Evolutionary conservation across 2,329 filamentous ascomycete species (phyloP), one percentile per base, ranked within the genome.

Genomic region (Fusarium siculi): DNA sequence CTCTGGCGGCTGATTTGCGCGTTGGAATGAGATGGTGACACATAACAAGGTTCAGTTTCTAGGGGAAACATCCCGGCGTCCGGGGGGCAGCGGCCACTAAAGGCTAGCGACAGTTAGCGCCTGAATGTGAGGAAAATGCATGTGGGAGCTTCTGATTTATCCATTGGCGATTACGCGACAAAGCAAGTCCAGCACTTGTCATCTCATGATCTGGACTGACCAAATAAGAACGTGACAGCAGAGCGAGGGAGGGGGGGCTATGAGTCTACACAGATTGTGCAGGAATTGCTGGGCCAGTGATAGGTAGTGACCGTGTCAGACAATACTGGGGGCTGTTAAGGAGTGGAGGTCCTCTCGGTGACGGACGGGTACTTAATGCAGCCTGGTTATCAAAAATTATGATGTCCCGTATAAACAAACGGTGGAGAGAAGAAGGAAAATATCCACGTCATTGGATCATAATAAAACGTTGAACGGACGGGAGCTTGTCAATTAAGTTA

Each of bases 11-110:
- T 69, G 66, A 69, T 69, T 67, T 63, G 66, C 39, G 42, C 40
- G 40, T 65, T 64, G 57, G 30, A 37, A 44, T 57, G 57, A 30
- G 23, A 39, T 34, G 19, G 55, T 53, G 40, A 23, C 50, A 28
- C 50, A 64, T 40, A 63, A 61, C 70, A 62, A 62, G 65, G 70
- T 70, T 66, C 59, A 57, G 34, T 54, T 55, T 43, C 47, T 50
- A 72, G 66, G 70, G 65, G 60, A 59, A 55, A 42, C 34, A 30
- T 50, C 43, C 70, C 66, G 62, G 70, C 40, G 52, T 70, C 61
- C 68, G 61, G 70, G 70, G 69, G 23, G 19, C 46, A 47, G 39
- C 61, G 70, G 70, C 70, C 70, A 71, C 70, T 73, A 74, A 67
- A 71, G n/a, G 21, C 47, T 70, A 73, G 70, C 60, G 66, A 67